Conservation (phyloP, 208 protist genomes). For the Plasmodiophora brassicae region DNA sequence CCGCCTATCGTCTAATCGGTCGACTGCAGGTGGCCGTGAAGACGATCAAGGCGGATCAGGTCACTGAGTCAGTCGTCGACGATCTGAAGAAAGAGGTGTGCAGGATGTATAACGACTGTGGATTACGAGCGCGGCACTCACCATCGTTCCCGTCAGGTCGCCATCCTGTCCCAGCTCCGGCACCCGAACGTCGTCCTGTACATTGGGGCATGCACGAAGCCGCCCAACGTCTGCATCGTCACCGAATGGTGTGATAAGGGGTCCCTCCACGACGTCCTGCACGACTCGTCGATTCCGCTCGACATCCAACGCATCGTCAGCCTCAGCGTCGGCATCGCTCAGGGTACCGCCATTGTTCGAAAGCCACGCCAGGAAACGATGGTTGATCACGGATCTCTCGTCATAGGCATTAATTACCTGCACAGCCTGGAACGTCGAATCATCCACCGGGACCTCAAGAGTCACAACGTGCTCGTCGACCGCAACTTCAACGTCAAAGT, state of each 20-base stretch:
- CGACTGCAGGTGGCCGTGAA: background rate
- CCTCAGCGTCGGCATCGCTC: background rate
- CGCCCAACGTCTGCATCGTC: slow-evolving; percentile 40
- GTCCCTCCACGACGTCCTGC: slow-evolving; percentile 34
- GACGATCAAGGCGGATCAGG: background rate
- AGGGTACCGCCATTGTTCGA: background rate
- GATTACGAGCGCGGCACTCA: no score
- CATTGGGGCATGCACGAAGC: slow-evolving; percentile 49
- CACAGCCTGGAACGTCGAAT: slow-evolving; percentile 33
- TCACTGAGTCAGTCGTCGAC: background rate
- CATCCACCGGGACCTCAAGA: slow-evolving; percentile 33
- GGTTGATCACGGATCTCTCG: background rate
- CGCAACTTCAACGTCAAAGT: slow-evolving; percentile 37
- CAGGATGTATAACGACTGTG: no score
- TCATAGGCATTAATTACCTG: slow-evolving; percentile 15
- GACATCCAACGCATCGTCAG: slow-evolving; percentile 23
- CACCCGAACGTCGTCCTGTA: slow-evolving; percentile 60
- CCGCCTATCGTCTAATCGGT: background rate
- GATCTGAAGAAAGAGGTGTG: slow-evolving; percentile 16
- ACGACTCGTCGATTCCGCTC: slow-evolving; percentile 25
- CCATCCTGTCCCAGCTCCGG: slow-evolving; percentile 49
- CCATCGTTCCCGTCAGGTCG: no score
- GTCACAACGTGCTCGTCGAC: slow-evolving; percentile 24
- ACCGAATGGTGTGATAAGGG: slow-evolving; percentile 38
- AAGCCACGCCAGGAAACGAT: no score